These are phyloP conservation scores for Butyriboletus loyo DNA, from an alignment of 768 basidiomycete species.

Conservation along the genomic window DNA sequence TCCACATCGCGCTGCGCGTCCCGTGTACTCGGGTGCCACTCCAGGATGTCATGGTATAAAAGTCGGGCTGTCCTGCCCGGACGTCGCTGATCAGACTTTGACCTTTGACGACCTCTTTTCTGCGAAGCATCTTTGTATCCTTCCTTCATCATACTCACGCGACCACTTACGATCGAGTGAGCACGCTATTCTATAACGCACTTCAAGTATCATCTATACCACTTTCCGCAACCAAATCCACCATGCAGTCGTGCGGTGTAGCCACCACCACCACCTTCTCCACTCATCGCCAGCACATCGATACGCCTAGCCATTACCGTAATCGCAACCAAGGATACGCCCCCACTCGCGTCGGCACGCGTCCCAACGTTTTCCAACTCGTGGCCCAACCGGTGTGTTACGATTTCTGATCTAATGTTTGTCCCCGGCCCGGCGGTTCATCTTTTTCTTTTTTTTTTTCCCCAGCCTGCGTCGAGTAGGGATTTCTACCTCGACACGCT, in stretches of 20 bases:
- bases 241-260: background rate
- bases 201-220: background rate
- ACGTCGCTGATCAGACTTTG: background rate
- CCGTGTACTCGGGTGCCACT: constrained; percentile 1
- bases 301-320: background rate
- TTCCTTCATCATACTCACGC: background rate
- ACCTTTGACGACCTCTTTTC: background rate
- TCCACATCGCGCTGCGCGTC: background rate
- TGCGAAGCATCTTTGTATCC: background rate
- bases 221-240: background rate
- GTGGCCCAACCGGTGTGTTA: background rate
- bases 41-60: constrained; percentile 7
- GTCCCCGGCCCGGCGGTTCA: background rate
- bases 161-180: background rate
- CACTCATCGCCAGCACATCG: background rate
- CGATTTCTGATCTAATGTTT: background rate
- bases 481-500: constrained; percentile 54
- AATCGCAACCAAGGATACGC: background rate
- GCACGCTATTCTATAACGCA: background rate
- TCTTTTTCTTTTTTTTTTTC: background rate
- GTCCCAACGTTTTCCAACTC: background rate
- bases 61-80: background rate
- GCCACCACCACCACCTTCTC: background rate
- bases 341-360: background rate
- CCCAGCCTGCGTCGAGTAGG: background rate